Conservation (phyloP, 257 asterid genomes). For the Solanum phureja region DNA sequence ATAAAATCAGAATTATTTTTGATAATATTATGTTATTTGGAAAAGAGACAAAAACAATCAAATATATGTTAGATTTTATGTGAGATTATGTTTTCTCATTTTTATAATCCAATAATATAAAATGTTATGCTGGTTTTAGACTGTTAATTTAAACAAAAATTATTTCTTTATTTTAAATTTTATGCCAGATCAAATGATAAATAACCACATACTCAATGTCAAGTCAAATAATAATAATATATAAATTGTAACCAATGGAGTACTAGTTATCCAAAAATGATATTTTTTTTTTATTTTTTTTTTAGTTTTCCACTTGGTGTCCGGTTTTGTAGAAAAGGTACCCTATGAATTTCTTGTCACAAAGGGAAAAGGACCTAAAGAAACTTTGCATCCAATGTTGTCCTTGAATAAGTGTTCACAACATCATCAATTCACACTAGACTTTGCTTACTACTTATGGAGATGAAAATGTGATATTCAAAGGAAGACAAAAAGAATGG, state of each 20-base stretch:
- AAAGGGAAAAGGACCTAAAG: background rate
- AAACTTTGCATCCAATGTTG: background rate
- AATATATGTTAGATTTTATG: background rate
- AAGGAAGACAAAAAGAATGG: background rate
- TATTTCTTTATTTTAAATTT: no score
- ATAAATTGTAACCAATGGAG: background rate
- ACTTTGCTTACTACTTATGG: background rate
- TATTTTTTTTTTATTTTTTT: accelerated
- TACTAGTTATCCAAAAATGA: background rate
- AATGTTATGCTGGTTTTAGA: background rate
- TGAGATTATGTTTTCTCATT: background rate
- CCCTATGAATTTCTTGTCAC: background rate
- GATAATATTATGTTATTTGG: no score
- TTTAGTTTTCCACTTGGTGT: background rate
- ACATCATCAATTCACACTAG: background rate
- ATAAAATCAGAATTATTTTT: no score
- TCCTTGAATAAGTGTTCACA: background rate
- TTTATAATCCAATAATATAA: background rate
- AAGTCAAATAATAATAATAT: background rate
- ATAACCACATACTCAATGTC: background rate
- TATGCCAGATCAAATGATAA: no score
- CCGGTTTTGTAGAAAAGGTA: background rate
- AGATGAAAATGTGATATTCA: background rate
- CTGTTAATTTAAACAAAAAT: background rate
- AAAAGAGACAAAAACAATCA: background rate